Percentiles rank a stretch among this genome's conserved stretches.
These are phyloP conservation scores for Eudorina sp. DNA, from an alignment of 139 green algal genomes.

Conservation along the genomic window DNA sequence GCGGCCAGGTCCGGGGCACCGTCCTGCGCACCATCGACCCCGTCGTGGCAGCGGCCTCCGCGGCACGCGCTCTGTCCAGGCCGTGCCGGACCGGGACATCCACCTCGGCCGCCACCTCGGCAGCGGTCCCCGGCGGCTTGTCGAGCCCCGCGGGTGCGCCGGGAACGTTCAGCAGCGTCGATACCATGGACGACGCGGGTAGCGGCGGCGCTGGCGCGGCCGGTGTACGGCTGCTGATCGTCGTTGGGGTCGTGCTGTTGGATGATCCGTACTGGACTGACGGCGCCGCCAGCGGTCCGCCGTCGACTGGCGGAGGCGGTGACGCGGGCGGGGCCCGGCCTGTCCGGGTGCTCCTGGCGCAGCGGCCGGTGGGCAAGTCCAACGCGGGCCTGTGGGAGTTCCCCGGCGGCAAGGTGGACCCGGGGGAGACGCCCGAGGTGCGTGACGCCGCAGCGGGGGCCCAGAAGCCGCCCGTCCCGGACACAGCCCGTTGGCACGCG, in stretches of 20 bases:
- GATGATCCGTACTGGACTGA: constrained; percentile 3
- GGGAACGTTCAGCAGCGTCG: neutral
- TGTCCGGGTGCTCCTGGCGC: constrained; percentile 73
- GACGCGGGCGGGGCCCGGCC: neutral
- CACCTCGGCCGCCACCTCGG: neutral
- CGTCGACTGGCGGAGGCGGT: neutral
- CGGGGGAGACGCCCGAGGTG: constrained; percentile 47
- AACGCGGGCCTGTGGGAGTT: constrained; percentile 79
- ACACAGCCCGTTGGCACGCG: too few species aligned
- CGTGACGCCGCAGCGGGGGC: too few species aligned
- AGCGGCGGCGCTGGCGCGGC: neutral
- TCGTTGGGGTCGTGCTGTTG: constrained; percentile 29
- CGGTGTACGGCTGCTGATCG: constrained; percentile 28
- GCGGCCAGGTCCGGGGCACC: constrained; percentile 1
- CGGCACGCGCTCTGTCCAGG: neutral
- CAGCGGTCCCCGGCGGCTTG: neutral
- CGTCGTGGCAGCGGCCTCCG: neutral
- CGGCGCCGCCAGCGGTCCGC: neutral
- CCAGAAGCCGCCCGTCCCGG: too few species aligned
- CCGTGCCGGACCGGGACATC: neutral
- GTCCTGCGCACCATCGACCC: neutral
- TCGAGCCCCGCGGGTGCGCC: neutral
- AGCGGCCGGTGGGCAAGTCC: constrained; percentile 72
- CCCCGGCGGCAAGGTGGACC: constrained; percentile 71
- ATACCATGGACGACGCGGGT: neutral